Percentiles rank a stretch among this genome's conserved stretches.
Evolutionary conservation across 2,329 filamentous ascomycete genomes (phyloP).

Genomic region (Scopulariopsis brevicaulis): DNA sequence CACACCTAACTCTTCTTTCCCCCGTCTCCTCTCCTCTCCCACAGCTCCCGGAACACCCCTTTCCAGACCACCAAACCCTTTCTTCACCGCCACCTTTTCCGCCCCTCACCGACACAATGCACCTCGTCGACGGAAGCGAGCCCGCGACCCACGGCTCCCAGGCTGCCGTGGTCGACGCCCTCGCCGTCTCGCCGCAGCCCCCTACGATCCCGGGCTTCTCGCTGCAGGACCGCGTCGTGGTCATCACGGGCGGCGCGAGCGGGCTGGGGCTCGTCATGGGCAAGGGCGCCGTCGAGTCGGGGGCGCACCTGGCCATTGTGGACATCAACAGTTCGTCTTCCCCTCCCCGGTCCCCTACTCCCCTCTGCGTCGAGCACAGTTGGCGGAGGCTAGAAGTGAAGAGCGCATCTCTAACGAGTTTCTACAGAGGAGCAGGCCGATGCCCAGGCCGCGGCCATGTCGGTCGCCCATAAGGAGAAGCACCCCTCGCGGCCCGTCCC

Average conservation of each 20-base stretch:
- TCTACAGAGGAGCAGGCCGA: conserved; percentile 67
- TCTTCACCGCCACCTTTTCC: not conserved
- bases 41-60: not conserved
- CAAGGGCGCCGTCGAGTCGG: conserved; percentile 79
- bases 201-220: conserved; percentile 80
- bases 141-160: not conserved
- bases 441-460: conserved; percentile 61
- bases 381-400: conserved; percentile 35
- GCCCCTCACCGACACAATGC: not conserved
- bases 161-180: not conserved
- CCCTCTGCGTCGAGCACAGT: not conserved
- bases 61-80: not conserved
- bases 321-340: conserved; percentile 58
- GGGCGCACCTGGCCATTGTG: conserved; percentile 81
- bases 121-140: not conserved
- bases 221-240: conserved; percentile 76
- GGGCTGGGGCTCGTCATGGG: conserved; percentile 80
- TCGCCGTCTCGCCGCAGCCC: conserved; percentile 9
- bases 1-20: not conserved
- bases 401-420: not conserved
- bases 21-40: not conserved
- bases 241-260: conserved; percentile 82
- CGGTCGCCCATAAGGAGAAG: conserved; percentile 66
- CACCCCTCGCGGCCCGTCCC: conserved; percentile 60
- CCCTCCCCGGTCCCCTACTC: not conserved